Percentiles rank a stretch among this genome's conserved stretches.
Evolutionary conservation across 179 eudicot genomes (phyloP).

Genomic region (Actinidia chinensis): DNA sequence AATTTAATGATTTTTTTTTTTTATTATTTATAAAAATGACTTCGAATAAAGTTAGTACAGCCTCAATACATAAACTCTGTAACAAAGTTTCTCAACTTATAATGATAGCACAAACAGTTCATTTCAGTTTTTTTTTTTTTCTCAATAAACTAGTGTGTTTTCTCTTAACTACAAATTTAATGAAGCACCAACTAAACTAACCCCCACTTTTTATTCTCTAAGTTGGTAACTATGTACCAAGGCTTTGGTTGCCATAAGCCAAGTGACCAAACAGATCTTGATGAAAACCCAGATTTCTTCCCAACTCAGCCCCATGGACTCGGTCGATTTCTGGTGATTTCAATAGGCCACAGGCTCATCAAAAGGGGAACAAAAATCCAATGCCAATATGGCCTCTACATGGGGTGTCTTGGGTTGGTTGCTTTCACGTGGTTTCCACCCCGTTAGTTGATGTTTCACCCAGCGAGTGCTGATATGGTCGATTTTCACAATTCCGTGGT

Average conservation of each 20-base stretch:
- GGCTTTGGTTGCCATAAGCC: conserved; percentile 38
- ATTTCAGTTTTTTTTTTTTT: too few species aligned
- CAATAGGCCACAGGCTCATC: conserved; percentile 37
- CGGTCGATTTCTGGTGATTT: conserved; percentile 33
- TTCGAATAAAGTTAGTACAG: too few species aligned
- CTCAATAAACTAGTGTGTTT: too few species aligned
- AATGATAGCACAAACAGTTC: too few species aligned
- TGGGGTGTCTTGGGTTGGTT: conserved; percentile 42
- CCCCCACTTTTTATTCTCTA: too few species aligned
- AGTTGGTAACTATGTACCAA: not conserved
- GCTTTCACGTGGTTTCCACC: conserved; percentile 24
- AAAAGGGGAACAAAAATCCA: conserved; percentile 23
- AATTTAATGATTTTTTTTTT: too few species aligned
- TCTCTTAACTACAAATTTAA: too few species aligned
- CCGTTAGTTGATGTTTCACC: conserved; percentile 36
- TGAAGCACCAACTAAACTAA: too few species aligned
- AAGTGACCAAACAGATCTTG: conserved; percentile 33
- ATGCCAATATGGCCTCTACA: conserved; percentile 30
- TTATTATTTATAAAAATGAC: too few species aligned
- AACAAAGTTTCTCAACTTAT: too few species aligned
- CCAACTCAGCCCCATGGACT: conserved; percentile 32
- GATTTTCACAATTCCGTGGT: conserved; percentile 31
- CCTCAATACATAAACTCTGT: too few species aligned
- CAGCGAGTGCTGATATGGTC: conserved; percentile 37
- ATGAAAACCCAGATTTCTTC: conserved; percentile 26